phyloP scores from a whole-genome alignment of 129 eudicot species.

The Pseudognaphalium luteoalbum region DNA sequence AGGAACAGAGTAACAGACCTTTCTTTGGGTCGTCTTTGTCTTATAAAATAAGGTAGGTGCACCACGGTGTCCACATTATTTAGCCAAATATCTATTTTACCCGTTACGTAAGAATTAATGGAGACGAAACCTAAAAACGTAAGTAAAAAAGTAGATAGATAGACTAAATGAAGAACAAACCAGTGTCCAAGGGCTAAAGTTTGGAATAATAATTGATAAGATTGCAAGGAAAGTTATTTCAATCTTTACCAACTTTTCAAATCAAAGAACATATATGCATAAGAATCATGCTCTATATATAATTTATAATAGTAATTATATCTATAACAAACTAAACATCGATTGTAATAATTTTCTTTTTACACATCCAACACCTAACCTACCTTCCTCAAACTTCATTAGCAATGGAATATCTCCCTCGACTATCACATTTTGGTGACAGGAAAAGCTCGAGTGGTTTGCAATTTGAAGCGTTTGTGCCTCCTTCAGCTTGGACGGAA shows the following conservation, averaged over 20 bases:
- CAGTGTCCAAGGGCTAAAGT: conserved; percentile 33
- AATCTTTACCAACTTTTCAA: conserved; percentile 30
- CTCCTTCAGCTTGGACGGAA: conserved; percentile 62
- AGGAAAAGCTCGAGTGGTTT: conserved; percentile 26
- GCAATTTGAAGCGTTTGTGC: conserved; percentile 44
- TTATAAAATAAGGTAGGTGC: background rate
- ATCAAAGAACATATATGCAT: conserved; percentile 28
- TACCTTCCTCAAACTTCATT: conserved; percentile 5
- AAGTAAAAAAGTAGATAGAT: background rate
- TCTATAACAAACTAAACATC: conserved; percentile 26
- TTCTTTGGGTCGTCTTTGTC: background rate
- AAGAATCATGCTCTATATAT: conserved; percentile 17
- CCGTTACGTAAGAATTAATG: background rate
- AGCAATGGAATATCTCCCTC: conserved; percentile 26
- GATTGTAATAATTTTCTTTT: background rate
- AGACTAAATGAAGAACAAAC: background rate
- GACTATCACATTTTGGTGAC: conserved; percentile 25
- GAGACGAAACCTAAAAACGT: conserved; percentile 2
- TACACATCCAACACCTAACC: background rate
- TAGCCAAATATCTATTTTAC: background rate
- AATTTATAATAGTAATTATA: background rate
- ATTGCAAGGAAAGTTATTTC: conserved; percentile 50
- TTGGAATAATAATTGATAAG: conserved; percentile 42
- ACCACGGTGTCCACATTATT: too few relatives aligned
- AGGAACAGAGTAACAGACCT: conserved; percentile 24